Evolutionary conservation across 257 asterid genomes (phyloP).

Genomic region (Prunella vulgaris): DNA sequence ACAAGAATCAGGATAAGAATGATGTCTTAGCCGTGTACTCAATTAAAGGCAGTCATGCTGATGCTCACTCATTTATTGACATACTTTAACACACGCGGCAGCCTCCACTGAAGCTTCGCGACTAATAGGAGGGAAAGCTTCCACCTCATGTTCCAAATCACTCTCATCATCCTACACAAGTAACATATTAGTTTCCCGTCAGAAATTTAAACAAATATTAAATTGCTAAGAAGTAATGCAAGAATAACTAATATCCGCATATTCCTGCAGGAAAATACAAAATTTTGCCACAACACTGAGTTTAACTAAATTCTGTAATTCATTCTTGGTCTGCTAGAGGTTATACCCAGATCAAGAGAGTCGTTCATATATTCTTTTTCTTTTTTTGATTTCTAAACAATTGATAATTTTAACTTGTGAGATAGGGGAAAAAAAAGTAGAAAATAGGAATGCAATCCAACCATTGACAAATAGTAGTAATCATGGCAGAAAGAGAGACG

Average conservation of each 20-base stretch:
- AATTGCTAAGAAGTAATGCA: not conserved
- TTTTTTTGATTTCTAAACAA: not conserved
- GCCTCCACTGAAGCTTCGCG: conserved; percentile 76
- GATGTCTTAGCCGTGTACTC: not conserved
- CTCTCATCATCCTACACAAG: conserved; percentile 77
- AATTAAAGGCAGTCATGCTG: no score
- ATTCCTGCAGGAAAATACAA: not conserved
- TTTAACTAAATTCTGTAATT: not conserved
- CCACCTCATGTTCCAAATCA: conserved; percentile 73
- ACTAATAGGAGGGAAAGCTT: conserved; percentile 59
- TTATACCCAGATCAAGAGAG: not conserved
- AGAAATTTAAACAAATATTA: conserved; percentile 9
- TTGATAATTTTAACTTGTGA: not conserved
- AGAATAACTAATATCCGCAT: not conserved
- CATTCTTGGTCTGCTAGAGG: not conserved
- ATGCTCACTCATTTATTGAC: conserved; percentile 7
- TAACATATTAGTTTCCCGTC: not conserved
- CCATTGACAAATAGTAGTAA: not conserved
- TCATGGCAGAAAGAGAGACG: not conserved
- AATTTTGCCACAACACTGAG: not conserved
- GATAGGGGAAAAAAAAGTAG: not conserved
- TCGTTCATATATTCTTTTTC: not conserved
- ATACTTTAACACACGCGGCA: conserved; percentile 72
- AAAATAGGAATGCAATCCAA: not conserved
- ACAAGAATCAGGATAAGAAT: not conserved